phyloP scores from a whole-genome alignment of 345 rosid genomes.

The Excoecaria cochinchinensis region DNA sequence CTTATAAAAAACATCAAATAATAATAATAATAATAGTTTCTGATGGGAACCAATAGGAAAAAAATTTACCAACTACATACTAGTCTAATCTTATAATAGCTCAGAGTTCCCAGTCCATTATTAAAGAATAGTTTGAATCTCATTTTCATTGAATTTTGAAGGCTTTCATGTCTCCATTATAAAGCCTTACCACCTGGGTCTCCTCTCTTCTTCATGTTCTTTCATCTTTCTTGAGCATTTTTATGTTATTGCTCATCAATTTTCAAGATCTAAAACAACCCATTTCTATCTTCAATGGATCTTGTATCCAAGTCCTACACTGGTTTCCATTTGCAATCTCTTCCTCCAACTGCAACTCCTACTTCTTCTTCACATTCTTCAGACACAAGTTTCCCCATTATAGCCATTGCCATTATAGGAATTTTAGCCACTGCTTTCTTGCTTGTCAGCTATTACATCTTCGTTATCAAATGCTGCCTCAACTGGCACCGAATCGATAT shows the following conservation, averaged over 20 bases:
- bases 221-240: slow-evolving; percentile 16
- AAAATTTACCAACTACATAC: slow-evolving; percentile 27
- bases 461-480: slow-evolving; percentile 86
- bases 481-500: slow-evolving; percentile 75
- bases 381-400: slow-evolving; percentile 65
- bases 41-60: slow-evolving; percentile 19
- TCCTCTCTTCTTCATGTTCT: slow-evolving; percentile 32
- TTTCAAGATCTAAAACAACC: slow-evolving; percentile 13
- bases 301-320: slow-evolving; percentile 28
- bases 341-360: slow-evolving; percentile 34
- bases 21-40: slow-evolving; percentile 16
- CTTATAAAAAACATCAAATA: background rate
- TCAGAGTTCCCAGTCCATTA: background rate
- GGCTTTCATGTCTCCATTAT: slow-evolving; percentile 5
- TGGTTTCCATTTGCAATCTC: slow-evolving; percentile 18
- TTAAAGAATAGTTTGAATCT: background rate
- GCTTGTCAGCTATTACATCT: slow-evolving; percentile 82
- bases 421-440: slow-evolving; percentile 79
- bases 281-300: slow-evolving; percentile 41
- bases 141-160: slow-evolving; percentile 20
- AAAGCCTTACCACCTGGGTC: slow-evolving; percentile 21
- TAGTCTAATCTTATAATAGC: background rate
- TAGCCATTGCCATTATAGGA: slow-evolving; percentile 74
- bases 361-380: slow-evolving; percentile 30
- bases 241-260: background rate